A percentile compares a stretch with the other conserved stretches of the same genome.
Evolutionary conservation across 148 eudicot genomes (phyloP).

Genomic region (Silene latifolia): DNA sequence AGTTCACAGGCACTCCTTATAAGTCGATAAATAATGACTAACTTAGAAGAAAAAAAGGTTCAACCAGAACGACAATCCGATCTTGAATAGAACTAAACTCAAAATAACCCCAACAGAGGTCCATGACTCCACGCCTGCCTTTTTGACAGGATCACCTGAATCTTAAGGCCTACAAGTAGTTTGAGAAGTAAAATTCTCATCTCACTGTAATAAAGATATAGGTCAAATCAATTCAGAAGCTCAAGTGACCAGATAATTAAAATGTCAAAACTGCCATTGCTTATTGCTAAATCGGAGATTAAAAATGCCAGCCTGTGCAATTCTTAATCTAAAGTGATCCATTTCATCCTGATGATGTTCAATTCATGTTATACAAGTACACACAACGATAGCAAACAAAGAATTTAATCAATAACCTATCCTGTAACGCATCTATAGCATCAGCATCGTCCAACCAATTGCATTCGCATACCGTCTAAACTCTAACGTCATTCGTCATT

Average conservation of each 20-base stretch:
- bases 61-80: neutral
- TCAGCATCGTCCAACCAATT: neutral
- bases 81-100: neutral
- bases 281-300: neutral
- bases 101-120: neutral
- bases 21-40: neutral
- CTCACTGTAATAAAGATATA: slow-evolving; percentile 2
- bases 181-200: neutral
- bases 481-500: no score
- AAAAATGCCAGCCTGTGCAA: neutral
- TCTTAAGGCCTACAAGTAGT: neutral
- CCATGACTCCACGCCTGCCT: neutral
- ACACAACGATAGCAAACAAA: neutral
- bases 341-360: neutral
- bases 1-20: no score
- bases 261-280: neutral
- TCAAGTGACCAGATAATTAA: neutral
- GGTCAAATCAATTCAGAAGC: neutral
- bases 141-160: neutral
- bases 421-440: neutral
- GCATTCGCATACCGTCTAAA: no score
- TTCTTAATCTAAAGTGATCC: neutral
- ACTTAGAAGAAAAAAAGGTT: neutral
- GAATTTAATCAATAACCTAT: no score
- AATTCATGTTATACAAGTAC: neutral